phyloP scores from a whole-genome alignment of 202 grass and related monocot genomes.

The Miscanthus sacchariflorus region DNA sequence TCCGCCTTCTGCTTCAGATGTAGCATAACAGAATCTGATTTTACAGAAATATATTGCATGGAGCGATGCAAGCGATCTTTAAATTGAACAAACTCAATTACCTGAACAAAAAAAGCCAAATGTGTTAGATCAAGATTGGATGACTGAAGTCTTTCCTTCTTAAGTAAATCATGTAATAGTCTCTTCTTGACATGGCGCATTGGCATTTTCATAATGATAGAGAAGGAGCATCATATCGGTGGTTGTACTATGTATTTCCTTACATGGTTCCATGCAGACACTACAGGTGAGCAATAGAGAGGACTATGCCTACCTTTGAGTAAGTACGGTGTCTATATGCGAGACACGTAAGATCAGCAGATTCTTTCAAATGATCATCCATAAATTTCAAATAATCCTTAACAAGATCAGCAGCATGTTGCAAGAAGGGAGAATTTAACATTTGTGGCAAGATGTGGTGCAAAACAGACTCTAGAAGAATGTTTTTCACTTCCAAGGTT shows the following conservation, averaged over 20 bases:
- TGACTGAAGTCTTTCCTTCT: neutral
- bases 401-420: conserved; percentile 79
- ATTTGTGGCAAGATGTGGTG: conserved; percentile 94
- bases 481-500: conserved; percentile 94
- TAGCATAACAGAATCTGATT: conserved; percentile 73
- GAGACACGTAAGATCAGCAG: conserved; percentile 93
- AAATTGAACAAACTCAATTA: conserved; percentile 94
- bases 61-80: conserved; percentile 81
- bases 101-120: conserved; percentile 55
- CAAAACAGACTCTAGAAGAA: conserved; percentile 81
- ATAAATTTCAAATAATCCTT: conserved; percentile 97
- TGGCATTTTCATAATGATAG: neutral
- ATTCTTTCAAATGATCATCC: conserved; percentile 98
- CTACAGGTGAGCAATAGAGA: neutral
- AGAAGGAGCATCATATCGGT: neutral
- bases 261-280: conserved; percentile 9
- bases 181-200: neutral
- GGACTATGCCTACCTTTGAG: conserved; percentile 63
- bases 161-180: neutral
- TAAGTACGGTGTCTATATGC: conserved; percentile 93
- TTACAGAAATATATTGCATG: conserved; percentile 75
- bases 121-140: neutral
- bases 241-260: neutral
- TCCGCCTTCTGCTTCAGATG: conserved; percentile 83
- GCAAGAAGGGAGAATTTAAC: conserved; percentile 74